Conservation (phyloP, 2,329 filamentous ascomycete species). For the Aspergillus viridinutans region DNA sequence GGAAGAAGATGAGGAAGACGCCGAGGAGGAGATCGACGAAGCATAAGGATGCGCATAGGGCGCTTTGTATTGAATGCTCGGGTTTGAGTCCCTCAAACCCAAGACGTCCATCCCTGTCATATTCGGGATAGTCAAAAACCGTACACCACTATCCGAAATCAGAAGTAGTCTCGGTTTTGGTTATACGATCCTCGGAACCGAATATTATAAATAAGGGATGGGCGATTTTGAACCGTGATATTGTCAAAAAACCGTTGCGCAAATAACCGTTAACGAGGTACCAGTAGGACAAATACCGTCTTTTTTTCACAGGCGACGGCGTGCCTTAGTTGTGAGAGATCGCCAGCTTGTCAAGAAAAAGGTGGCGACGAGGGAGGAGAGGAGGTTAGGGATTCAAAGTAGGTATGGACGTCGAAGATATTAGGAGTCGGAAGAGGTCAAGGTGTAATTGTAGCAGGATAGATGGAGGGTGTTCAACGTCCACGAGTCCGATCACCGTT, state of each 20-base stretch:
- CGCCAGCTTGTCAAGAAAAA: constrained; percentile 22
- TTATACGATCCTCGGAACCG: constrained; percentile 8
- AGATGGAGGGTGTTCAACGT: constrained; percentile 7
- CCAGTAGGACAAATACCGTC: constrained; percentile 27
- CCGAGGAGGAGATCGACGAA: constrained; percentile 67
- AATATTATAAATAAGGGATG: constrained; percentile 11
- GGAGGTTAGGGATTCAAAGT: constrained; percentile 6
- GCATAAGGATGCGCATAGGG: constrained; percentile 56
- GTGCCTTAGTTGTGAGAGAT: constrained; percentile 19
- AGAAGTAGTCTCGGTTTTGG: constrained; percentile 15
- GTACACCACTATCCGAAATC: constrained; percentile 14
- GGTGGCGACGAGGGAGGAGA: constrained; percentile 3
- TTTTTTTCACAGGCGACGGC: constrained; percentile 31
- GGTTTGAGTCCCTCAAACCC: constrained; percentile 39
- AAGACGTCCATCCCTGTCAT: constrained; percentile 44
- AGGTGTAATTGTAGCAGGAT: background rate
- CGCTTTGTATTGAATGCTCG: constrained; percentile 32
- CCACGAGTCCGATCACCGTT: constrained; percentile 24
- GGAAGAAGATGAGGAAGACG: constrained; percentile 71
- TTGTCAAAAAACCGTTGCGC: constrained; percentile 28
- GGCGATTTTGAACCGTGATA: constrained; percentile 18
- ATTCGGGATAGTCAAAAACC: constrained; percentile 29
- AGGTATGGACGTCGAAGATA: constrained; percentile 10
- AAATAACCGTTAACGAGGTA: constrained; percentile 29
- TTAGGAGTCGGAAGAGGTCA: background rate